Base-by-base conservation (phyloP, 805 yeast species). In the Barnettozyma californica region DNA sequence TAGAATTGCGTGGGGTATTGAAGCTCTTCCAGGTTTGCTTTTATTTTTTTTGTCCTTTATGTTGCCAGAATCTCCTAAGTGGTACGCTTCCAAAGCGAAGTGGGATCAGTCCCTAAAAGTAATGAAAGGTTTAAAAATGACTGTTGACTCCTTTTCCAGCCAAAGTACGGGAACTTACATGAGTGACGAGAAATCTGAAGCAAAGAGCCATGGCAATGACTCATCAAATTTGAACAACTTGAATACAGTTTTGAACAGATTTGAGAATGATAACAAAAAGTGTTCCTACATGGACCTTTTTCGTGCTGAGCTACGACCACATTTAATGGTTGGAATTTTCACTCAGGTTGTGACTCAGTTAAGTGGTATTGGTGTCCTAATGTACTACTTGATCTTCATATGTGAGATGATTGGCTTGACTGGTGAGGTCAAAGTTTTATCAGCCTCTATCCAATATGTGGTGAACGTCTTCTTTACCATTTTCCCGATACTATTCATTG, bases 1-100 rank as follows among this genome's bases (percentile, higher is more conserved):
- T 75, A 74, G 91, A 58, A 61, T 78, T 20, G 85, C 81, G 49
- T 73, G 91, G 86, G 70, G 79, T 59, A 40, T 86, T 68, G 73
- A 77, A 68, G 65, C 76, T 63, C 53, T 83, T 61, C 72, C 89
- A 62, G 70, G 75, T 56, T 29, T 73, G 55, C 23, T 83, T 52
- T 53, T 78, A 62, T 55, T 70, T 53, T 19, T 76, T 55, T 57
- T 73, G 2, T 46, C 63, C 4, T 58, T 56, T 34, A 65, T 69
- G 46, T 73, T 76, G 19, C 80, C 84, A 2, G 85, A 81, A 56
- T 76, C 84, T 4, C 84, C 85, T 2, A 72, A 78, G 53, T 80
- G 83, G 83, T 67, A 77, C 39, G 74, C 74, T 0, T 54, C 67
- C 1, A 62, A 59, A 43, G 57, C 65, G 1, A 57, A 55, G 42